Evolutionary conservation across 176 grass and related monocot genomes (phyloP), one percentile per base, ranked within the genome.

Genomic region (Oryza rufipogon): DNA sequence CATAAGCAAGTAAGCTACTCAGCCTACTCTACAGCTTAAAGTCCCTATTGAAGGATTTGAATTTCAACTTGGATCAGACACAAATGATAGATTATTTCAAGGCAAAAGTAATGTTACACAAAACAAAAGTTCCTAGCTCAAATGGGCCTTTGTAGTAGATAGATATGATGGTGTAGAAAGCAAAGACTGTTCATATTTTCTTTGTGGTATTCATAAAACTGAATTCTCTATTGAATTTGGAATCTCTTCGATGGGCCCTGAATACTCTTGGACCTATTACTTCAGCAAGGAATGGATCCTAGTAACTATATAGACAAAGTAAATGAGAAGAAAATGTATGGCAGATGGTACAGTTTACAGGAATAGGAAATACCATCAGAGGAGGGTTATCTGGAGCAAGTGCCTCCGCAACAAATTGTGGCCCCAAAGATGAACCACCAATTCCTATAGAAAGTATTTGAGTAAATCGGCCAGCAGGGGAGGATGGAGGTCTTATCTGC

Each of bases 341-440:
- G 69, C 8, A 22, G n/a, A 67, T 26, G 1, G 3, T 63, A 23
- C 4, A 23, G 5, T 63, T 54, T 65, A 65, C 66, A 13, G 56
- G 66, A 75, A 84, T 13, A 51, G 79, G 34, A 26, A 22, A 54
- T 78, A 96, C 97, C 90, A 96, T 99, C 63, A 99, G 34, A 54
- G 91, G 97, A 76, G 97, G 93, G 70, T 94, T 96, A 80, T 96
- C 97, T 49, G 97, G 97, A 66, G 97, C 97, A 81, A 99, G 90
- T 80, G 97, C 97, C 82, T 96, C 97, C 0, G 97, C 77, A 76
- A 99, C 97, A 92, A 99, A 99, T 68, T 99, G 90, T 83, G 97
- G 97, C 5, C 97, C 97, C 80, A 99, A 86, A 68, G 97, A 68
- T 68, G 97, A 99, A 30, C 97, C 97, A 71, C 97, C 97, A 36